A percentile compares a stretch with the other conserved stretches of the same genome.
phyloP scores from a whole-genome alignment of 345 rosid species.

The Theobroma cacao region DNA sequence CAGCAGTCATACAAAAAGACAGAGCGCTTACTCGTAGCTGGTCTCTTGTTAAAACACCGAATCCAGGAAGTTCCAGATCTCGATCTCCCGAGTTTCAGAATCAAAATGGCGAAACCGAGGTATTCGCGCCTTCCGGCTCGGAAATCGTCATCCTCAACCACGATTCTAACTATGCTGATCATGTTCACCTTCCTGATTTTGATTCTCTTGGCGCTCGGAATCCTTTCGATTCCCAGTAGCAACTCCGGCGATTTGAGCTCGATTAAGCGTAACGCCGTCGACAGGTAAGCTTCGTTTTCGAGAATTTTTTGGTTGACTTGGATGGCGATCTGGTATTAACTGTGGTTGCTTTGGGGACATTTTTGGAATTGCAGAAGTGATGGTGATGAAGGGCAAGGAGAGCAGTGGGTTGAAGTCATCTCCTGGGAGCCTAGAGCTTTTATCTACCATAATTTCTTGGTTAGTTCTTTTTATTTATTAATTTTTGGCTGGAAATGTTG shows the following conservation, averaged over 20 bases:
- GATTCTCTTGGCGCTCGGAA: slow-evolving; percentile 72
- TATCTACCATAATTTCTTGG: slow-evolving; percentile 88
- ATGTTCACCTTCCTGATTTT: slow-evolving; percentile 60
- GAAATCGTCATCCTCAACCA: slow-evolving; percentile 54
- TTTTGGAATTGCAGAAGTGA: slow-evolving; percentile 29
- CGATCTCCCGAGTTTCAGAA: not conserved
- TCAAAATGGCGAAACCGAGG: slow-evolving; percentile 65
- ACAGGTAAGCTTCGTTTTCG: slow-evolving; percentile 27
- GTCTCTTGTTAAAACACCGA: not conserved
- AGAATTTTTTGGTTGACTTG: not conserved
- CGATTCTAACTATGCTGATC: slow-evolving; percentile 48
- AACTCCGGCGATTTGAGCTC: slow-evolving; percentile 67
- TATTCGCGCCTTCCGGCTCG: slow-evolving; percentile 52
- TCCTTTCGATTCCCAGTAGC: slow-evolving; percentile 67
- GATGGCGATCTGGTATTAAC: slow-evolving; percentile 9
- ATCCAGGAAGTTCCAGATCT: slow-evolving; percentile 11
- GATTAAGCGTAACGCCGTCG: slow-evolving; percentile 40
- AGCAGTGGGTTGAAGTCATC: slow-evolving; percentile 82
- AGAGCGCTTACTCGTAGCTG: not conserved
- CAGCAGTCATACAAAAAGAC: not conserved
- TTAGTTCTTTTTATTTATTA: slow-evolving; percentile 29
- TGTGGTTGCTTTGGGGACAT: not conserved
- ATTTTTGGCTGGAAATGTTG: slow-evolving; percentile 1
- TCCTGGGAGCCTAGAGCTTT: slow-evolving; percentile 96
- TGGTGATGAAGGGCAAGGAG: slow-evolving; percentile 47